Evolutionary conservation across 2,329 filamentous ascomycete species (phyloP), one percentile per base, ranked within the genome.

Genomic region (Apiospora pterosperma): DNA sequence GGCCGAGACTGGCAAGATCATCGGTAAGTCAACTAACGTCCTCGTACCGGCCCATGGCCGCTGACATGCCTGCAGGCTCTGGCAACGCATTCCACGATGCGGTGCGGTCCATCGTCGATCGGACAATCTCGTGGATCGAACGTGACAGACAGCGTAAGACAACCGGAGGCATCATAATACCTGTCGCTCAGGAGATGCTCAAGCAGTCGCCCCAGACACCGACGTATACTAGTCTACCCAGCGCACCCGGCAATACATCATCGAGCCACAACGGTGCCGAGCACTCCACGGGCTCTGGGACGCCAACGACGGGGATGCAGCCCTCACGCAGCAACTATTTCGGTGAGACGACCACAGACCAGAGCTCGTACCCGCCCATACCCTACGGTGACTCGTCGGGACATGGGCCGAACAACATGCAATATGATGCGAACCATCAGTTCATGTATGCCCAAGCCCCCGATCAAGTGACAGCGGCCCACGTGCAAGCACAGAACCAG

Each of bases 1-100:
- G 68, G 84, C 84, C 34, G 89, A 92, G 64, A 87, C 89, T 59
- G 87, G 89, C 23, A 79, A 80, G 42, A 78, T 92, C n/a, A 77
- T 92, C 48, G 90, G 90, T 91, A 80, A 76, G 84, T 80, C 19
- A 12, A 23, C 38, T 16, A 25, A 25, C 8, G 14, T 4, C 28
- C 28, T 21, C 39, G 8, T n/a, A 12, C 12, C 58, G 23, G 25
- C 19, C 7, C 7, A 39, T 39, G 34, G 4, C n/a, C 34, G 25
- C 58, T 60, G 19, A 60, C 34, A 36, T 8, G n/a, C 23, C n/a
- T 16, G 7, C 64, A 85, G 84, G 81, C 38, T 78, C 80, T 16
- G 82, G 82, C 25, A 75, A 74, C 31, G 76, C 76, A 23, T 77
- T 85, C 42, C 77, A 77, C 58, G 75, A 76, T 52, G 79, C 83